Conservation (phyloP, 2,329 filamentous ascomycete species). For the Hyphodiscus sp. region DNA sequence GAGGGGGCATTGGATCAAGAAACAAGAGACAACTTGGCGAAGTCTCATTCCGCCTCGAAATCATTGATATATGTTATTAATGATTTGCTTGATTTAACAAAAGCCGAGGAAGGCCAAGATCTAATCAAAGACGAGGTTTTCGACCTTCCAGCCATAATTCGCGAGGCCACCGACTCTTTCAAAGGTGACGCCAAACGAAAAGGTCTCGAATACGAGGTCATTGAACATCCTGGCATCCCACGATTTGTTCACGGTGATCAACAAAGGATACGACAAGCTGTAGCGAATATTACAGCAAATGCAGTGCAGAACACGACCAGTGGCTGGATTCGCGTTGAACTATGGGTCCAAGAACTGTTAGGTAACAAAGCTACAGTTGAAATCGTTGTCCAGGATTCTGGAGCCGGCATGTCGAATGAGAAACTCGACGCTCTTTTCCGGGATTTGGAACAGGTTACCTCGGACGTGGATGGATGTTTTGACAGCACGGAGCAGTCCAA, state of each 20-base stretch:
- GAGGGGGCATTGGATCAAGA: conserved; percentile 75
- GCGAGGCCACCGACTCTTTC: conserved; percentile 74
- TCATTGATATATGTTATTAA: conserved; percentile 93
- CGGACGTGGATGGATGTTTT: conserved; percentile 32
- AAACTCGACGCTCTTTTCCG: conserved; percentile 51
- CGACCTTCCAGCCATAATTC: conserved; percentile 62
- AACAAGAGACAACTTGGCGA: conserved; percentile 75
- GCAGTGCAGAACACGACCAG: conserved; percentile 69
- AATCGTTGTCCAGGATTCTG: conserved; percentile 70
- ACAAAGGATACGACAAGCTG: conserved; percentile 70
- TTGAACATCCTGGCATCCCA: conserved; percentile 63
- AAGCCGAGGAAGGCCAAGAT: conserved; percentile 74
- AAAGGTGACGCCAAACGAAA: conserved; percentile 69
- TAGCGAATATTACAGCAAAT: conserved; percentile 79
- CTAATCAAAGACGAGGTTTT: conserved; percentile 78
- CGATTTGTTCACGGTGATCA: conserved; percentile 70
- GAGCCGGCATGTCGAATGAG: conserved; percentile 59
- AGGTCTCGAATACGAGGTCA: conserved; percentile 61
- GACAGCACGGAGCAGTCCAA: not conserved
- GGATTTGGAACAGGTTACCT: conserved; percentile 52
- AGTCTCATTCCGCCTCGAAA: conserved; percentile 86
- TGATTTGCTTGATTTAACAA: conserved; percentile 80
- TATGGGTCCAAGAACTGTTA: conserved; percentile 51
- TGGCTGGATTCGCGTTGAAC: conserved; percentile 65
- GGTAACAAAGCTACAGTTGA: conserved; percentile 60